A percentile compares a stretch with the other conserved stretches of the same genome.
phyloP scores from a whole-genome alignment of 352 stramenopile genomes.

The Pythium rishiriense region DNA sequence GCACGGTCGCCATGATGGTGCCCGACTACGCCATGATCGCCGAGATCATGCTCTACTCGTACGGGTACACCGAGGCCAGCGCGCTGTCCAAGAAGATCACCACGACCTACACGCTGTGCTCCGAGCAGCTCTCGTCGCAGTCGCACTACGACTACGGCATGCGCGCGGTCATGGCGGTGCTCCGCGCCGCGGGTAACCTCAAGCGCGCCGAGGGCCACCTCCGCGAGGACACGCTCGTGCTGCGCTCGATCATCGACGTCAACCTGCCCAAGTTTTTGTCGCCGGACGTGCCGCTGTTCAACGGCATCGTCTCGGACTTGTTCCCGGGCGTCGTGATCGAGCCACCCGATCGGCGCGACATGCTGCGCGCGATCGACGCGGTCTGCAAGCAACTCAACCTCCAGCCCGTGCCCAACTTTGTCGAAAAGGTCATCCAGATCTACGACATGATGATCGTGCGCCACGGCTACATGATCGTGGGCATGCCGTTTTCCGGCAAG shows the following conservation, averaged over 20 bases:
- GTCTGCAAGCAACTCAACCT: constrained; percentile 87
- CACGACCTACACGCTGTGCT: constrained; percentile 89
- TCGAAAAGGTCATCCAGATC: constrained; percentile 94
- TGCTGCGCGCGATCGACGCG: constrained; percentile 79
- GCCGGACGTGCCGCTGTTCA: constrained; percentile 95
- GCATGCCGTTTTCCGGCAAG: constrained; percentile 94
- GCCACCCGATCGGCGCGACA: constrained; percentile 83
- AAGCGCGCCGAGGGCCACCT: constrained; percentile 93
- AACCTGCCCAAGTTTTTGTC: constrained; percentile 96
- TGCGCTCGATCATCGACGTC: constrained; percentile 94
- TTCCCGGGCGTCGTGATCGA: constrained; percentile 92
- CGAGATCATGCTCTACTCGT: constrained; percentile 92
- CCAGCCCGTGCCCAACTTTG: constrained; percentile 90
- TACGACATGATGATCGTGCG: constrained; percentile 97
- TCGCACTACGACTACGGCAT: constrained; percentile 93
- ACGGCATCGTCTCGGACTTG: constrained; percentile 94
- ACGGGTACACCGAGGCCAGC: constrained; percentile 66
- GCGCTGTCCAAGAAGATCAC: constrained; percentile 84
- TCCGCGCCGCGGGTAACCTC: constrained; percentile 84
- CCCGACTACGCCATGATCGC: constrained; percentile 89
- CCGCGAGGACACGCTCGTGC: constrained; percentile 91
- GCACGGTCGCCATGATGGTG: constrained; percentile 91
- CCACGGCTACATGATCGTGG: constrained; percentile 96
- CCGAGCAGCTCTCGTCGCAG: constrained; percentile 89
- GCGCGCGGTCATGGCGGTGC: constrained; percentile 89